Conservation (phyloP, 495 filamentous ascomycete genomes). For the Trichoderma erinaceum region DNA sequence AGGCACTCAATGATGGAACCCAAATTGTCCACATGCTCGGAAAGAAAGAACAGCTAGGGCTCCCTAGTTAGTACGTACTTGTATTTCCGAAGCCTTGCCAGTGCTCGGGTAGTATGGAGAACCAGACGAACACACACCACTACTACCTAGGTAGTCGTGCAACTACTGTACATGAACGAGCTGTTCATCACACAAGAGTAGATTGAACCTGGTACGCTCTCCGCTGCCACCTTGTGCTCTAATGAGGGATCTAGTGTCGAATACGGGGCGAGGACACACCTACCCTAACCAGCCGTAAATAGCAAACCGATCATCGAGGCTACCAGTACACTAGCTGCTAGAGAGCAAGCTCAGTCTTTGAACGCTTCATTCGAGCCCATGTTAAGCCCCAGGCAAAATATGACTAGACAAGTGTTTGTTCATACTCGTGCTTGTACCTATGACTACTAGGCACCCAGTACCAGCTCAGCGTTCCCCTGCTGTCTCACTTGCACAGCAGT, state of each 20-base stretch:
- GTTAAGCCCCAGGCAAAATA: not conserved
- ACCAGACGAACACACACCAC: not conserved
- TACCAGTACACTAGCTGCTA: not conserved
- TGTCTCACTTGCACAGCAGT: not conserved
- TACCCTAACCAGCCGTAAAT: not conserved
- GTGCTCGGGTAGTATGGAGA: not conserved
- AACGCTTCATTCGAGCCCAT: not conserved
- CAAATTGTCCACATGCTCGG: conserved; percentile 12
- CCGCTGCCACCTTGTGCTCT: not conserved
- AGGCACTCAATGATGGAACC: conserved; percentile 12
- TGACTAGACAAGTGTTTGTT: not conserved
- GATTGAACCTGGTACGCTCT: not conserved
- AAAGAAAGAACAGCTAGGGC: conserved; percentile 5
- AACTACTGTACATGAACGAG: not conserved
- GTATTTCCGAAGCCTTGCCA: conserved; percentile 1
- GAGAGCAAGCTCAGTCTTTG: not conserved
- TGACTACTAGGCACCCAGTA: not conserved
- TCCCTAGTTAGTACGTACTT: not conserved
- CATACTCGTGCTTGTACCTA: not conserved
- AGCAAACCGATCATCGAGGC: not conserved
- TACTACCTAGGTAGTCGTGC: not conserved
- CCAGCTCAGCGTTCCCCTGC: not conserved
- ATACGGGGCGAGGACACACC: not conserved
- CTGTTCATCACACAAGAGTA: not conserved
- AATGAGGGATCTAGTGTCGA: not conserved